Evolutionary conservation across 2,329 filamentous ascomycete genomes (phyloP), one percentile per base, ranked within the genome.

Genomic region (Hypoxylon sp.): DNA sequence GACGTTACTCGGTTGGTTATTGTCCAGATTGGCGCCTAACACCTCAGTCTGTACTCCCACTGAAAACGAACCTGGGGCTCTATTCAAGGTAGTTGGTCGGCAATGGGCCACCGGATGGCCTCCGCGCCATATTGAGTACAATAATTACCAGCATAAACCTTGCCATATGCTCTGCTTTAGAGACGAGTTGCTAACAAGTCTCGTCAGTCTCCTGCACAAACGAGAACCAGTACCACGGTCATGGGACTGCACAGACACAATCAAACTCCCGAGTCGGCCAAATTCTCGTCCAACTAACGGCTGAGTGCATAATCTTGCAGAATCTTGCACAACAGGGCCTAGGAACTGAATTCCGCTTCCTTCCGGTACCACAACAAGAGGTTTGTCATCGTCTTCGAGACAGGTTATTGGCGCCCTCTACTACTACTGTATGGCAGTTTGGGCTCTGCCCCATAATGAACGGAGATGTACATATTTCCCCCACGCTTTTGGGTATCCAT

Each of bases 291-390:
- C 46, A 38, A 30, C 38, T 60, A 32, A 53, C 46, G 28, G 45
- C 4, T 21, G 43, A 43, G 38, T 67, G 51, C 56, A 63, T 28
- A 49, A 61, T 55, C 59, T 66, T 21, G 14, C 51, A 49, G 59
- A 58, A 46, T 25, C n/a, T 14, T n/a, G 32, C 41, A 43, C 11
- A 38, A 11, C 7, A 17, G 5, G 38, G 9, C 9, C 2, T 36
- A 48, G n/a, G 46, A 30, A 63, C 17, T 32, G 32, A 10, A 45
- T 30, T 43, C 56, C 34, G 41, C 5, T 28, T 28, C 19, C 34
- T 25, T 45, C 19, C 51, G 36, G 56, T 63, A 4, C 13, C 21
- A 63, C 50, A 19, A 23, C 38, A 56, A 55, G 10, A 63, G 11
- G 41, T 9, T 10, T 61, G 5, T 50, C 32, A 25, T 19, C 32